Conservation (phyloP, 1,284 basidiomycete species). For the Pseudozyma tsukubaensis region DNA sequence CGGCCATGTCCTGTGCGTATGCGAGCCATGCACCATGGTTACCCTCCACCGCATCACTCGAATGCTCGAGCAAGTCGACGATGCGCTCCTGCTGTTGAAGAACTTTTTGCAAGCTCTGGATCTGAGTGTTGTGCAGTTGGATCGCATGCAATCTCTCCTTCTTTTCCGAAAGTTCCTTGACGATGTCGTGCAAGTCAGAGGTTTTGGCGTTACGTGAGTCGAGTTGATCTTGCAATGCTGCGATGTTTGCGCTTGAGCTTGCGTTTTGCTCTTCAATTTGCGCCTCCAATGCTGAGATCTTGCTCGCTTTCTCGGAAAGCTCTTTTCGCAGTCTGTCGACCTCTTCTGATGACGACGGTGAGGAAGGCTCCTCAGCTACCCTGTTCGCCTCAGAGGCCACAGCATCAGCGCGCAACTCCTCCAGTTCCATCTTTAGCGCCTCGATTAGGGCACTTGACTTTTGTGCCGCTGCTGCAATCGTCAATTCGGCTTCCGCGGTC, state of each 20-base stretch:
- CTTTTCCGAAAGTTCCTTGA: constrained; percentile 23
- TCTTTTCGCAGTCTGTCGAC: background rate
- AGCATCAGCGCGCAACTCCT: background rate
- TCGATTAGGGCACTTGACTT: constrained; percentile 24
- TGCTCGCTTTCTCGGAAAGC: background rate
- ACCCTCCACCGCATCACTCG: background rate
- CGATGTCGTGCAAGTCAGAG: constrained; percentile 7
- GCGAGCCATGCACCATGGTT: constrained; percentile 6
- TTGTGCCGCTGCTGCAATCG: constrained; percentile 18
- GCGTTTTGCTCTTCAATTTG: constrained; percentile 4
- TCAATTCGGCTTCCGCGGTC: constrained; percentile 25
- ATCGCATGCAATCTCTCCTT: constrained; percentile 24
- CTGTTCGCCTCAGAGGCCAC: no score
- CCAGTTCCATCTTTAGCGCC: constrained; percentile 4
- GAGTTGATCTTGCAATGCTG: constrained; percentile 1
- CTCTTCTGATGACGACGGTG: background rate
- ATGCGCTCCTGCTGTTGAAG: constrained; percentile 20
- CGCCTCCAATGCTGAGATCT: background rate
- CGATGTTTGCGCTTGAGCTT: background rate
- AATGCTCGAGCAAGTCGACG: constrained; percentile 18
- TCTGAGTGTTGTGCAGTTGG: constrained; percentile 15
- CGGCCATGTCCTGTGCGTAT: constrained; percentile 7
- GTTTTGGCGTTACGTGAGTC: background rate
- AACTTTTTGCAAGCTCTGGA: constrained; percentile 9
- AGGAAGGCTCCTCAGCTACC: background rate